These are phyloP conservation scores for Phellinidium pouzarii DNA, from an alignment of 1,284 basidiomycete genomes.

Conservation along the genomic window DNA sequence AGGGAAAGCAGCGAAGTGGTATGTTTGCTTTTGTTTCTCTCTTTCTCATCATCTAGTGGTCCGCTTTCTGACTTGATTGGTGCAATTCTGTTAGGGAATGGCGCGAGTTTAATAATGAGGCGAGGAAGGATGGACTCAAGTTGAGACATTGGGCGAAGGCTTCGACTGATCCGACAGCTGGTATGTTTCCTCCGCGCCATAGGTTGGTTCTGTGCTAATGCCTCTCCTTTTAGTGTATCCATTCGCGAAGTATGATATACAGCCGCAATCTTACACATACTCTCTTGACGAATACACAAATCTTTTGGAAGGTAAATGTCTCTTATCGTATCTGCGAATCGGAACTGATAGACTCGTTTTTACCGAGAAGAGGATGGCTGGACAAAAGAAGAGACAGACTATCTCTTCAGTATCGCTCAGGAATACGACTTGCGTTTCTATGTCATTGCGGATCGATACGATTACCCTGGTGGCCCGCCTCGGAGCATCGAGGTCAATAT, in stretches of 20 bases:
- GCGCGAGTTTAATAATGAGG: constrained; percentile 62
- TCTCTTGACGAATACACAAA: constrained; percentile 87
- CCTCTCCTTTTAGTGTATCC: constrained; percentile 48
- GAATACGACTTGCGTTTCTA: constrained; percentile 90
- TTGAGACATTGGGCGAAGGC: constrained; percentile 70
- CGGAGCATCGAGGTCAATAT: constrained; percentile 64
- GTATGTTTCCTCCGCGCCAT: constrained; percentile 30
- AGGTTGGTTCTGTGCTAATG: constrained; percentile 1
- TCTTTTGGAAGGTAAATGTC: constrained; percentile 60
- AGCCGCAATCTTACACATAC: constrained; percentile 70
- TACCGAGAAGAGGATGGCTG: constrained; percentile 67
- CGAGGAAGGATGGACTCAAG: constrained; percentile 50
- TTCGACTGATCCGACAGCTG: constrained; percentile 42
- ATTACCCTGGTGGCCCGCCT: constrained; percentile 47
- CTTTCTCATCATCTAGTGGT: no score
- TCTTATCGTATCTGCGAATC: background rate
- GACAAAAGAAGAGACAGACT: constrained; percentile 93
- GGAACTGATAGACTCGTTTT: background rate
- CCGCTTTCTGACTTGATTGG: no score
- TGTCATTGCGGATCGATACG: constrained; percentile 87
- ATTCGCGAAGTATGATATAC: constrained; percentile 78
- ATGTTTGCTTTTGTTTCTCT: constrained; percentile 16
- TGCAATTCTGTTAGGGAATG: constrained; percentile 57
- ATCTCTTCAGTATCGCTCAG: constrained; percentile 78
- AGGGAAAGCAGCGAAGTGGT: constrained; percentile 58